Conservation (phyloP, 176 grass and related monocot genomes). For the Aechmea fasciata region DNA sequence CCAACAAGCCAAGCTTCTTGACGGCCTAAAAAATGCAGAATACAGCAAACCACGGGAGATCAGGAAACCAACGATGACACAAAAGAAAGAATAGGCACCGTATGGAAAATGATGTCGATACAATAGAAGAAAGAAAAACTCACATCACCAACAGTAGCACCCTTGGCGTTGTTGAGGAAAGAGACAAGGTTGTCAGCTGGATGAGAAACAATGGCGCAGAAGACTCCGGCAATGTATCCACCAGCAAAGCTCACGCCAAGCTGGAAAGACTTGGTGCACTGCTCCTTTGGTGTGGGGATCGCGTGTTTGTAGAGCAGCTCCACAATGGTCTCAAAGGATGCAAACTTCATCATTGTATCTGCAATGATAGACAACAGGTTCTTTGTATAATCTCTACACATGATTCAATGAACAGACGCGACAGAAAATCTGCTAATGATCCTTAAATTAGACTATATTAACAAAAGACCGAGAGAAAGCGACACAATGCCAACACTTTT, state of each 20-base stretch:
- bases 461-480: too few species aligned
- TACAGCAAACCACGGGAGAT: neutral
- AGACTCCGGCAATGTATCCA: conserved; percentile 84
- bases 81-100: neutral
- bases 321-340: conserved; percentile 77
- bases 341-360: conserved; percentile 99
- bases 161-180: conserved; percentile 94
- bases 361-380: conserved; percentile 9
- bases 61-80: neutral
- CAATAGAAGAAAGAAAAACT: conserved; percentile 7
- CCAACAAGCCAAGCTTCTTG: conserved; percentile 67
- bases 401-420: neutral
- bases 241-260: conserved; percentile 80
- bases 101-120: neutral
- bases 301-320: conserved; percentile 79
- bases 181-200: conserved; percentile 92
- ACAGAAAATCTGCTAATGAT: neutral
- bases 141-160: conserved; percentile 86
- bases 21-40: conserved; percentile 47
- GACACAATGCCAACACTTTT: too few species aligned
- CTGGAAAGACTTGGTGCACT: conserved; percentile 66
- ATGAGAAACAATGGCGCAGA: conserved; percentile 90
- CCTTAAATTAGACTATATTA: neutral
- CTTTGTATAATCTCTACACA: neutral
- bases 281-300: conserved; percentile 55